phyloP scores from a whole-genome alignment of 2,329 filamentous ascomycete genomes.

The Aquanectria penicillioides region DNA sequence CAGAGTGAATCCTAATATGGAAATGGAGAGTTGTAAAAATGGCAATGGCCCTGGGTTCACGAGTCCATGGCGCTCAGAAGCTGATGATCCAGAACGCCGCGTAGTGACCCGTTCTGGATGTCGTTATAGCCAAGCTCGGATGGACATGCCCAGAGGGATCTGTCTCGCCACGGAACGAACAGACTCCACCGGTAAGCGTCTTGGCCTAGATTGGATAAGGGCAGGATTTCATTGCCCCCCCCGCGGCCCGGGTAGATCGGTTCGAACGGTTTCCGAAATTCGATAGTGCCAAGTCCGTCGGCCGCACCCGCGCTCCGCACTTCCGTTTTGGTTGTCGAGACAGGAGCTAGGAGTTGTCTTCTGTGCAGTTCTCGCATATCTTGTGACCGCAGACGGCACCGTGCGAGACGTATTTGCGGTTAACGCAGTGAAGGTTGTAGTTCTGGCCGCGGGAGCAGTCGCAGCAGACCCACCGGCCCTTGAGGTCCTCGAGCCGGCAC shows the following conservation, averaged over 20 bases:
- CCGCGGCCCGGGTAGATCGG: no score
- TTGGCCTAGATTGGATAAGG: no score
- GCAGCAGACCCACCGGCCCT: constrained; percentile 61
- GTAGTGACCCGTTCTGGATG: constrained; percentile 4
- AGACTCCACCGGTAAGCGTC: not conserved
- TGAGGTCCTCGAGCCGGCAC: constrained; percentile 60
- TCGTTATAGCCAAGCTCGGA: not conserved
- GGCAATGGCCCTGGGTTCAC: constrained; percentile 3
- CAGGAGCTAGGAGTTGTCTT: constrained; percentile 31
- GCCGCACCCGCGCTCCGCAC: no score
- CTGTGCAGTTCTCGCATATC: constrained; percentile 56
- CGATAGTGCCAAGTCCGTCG: no score
- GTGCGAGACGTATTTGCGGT: constrained; percentile 60
- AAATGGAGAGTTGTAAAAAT: constrained; percentile 7
- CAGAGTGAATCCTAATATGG: not conserved
- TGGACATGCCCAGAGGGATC: constrained; percentile 13
- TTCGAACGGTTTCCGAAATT: no score
- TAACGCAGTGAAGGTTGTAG: constrained; percentile 55
- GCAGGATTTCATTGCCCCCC: no score
- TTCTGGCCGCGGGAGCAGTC: constrained; percentile 59
- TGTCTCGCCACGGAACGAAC: constrained; percentile 4
- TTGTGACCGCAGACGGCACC: constrained; percentile 63
- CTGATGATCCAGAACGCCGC: not conserved
- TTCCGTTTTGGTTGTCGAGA: no score
- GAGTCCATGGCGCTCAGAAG: not conserved